Base-by-base conservation (phyloP, 2,329 filamentous ascomycete genomes). In the Didymella lethalis region DNA sequence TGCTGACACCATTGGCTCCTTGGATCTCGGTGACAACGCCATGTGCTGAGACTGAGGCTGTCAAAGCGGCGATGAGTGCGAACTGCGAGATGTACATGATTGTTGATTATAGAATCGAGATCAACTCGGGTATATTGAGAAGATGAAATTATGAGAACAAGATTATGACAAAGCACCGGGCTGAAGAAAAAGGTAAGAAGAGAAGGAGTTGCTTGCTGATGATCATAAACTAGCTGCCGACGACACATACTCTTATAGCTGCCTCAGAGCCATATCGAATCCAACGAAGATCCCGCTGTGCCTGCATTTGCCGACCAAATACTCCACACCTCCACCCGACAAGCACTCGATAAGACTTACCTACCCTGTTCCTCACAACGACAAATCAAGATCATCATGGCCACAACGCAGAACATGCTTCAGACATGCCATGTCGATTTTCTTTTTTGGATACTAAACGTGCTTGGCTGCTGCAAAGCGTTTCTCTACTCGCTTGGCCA, bases 1-100 rank as follows among this genome's bases (percentile, higher is more conserved):
- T 88, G 57, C 71, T 80, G 36, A 88, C 86, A 53, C 83, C 83
- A 65, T 89, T 89, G 63, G 86, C 84, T 45, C 86, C 86, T 59
- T 81, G 74, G 64, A 88, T 80, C 28, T 81, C 76, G 63, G 83
- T 82, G 63, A 88, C 78, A 28, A 87, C 78, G 70, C 86, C 86
- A 74, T 89, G 86, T 41, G 83, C 84, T 40, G 83, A 83, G 66
- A 82, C 80, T 65, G 80, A 77, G 60, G 77, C 75, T 50, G 67
- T 65, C 32, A 75, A 54, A 31, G 66, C 64, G 34, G 68, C 66
- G 26, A 69, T 54, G 38, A 75, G 54, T 43, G 68, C 61, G 58
- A 69, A 49, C 55, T 68, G 65, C 48, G 68, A 64, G 62, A 73
- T 70, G 31, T 70, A 59, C 73, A 75, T 75, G 2, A 50, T 54